Conservation (phyloP, 2,329 filamentous ascomycete genomes). For the Bimuria novae-zelandiae region DNA sequence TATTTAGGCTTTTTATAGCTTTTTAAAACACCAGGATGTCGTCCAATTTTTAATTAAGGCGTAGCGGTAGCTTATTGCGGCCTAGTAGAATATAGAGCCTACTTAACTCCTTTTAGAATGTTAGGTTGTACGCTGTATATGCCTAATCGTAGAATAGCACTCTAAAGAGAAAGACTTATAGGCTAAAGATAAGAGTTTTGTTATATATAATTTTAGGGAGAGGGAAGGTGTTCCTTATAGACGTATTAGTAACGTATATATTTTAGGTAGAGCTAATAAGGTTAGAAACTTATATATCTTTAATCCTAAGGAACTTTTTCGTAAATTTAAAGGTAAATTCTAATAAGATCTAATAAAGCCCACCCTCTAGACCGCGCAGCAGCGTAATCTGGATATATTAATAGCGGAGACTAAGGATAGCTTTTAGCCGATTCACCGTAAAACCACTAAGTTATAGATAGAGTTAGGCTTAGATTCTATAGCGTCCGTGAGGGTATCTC, state of each 20-base stretch:
- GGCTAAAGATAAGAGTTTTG: slow-evolving; percentile 35
- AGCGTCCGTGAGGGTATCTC: slow-evolving; percentile 8
- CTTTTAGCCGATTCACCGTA: slow-evolving; percentile 14
- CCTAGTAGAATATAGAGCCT: slow-evolving; percentile 36
- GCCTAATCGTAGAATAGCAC: slow-evolving; percentile 36
- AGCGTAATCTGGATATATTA: slow-evolving; percentile 17
- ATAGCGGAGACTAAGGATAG: slow-evolving; percentile 17
- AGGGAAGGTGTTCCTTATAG: slow-evolving; percentile 28
- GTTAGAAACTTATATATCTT: neutral
- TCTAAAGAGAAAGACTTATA: slow-evolving; percentile 27
- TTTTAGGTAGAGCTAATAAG: neutral
- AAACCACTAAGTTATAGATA: slow-evolving; percentile 16
- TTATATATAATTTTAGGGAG: slow-evolving; percentile 37
- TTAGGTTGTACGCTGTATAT: slow-evolving; percentile 38
- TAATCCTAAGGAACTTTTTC: neutral
- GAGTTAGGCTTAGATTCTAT: slow-evolving; percentile 15
- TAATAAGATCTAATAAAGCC: slow-evolving; percentile 15
- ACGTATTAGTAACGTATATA: slow-evolving; percentile 4
- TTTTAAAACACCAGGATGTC: slow-evolving; percentile 39
- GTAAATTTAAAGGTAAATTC: slow-evolving; percentile 23
- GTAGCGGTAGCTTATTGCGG: slow-evolving; percentile 36
- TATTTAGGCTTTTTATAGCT: slow-evolving; percentile 17
- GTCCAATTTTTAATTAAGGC: slow-evolving; percentile 36
- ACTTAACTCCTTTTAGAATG: slow-evolving; percentile 39
- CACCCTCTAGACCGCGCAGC: slow-evolving; percentile 16